phyloP scores from a whole-genome alignment of 495 filamentous ascomycete species.

The Penicillium tannophilum region DNA sequence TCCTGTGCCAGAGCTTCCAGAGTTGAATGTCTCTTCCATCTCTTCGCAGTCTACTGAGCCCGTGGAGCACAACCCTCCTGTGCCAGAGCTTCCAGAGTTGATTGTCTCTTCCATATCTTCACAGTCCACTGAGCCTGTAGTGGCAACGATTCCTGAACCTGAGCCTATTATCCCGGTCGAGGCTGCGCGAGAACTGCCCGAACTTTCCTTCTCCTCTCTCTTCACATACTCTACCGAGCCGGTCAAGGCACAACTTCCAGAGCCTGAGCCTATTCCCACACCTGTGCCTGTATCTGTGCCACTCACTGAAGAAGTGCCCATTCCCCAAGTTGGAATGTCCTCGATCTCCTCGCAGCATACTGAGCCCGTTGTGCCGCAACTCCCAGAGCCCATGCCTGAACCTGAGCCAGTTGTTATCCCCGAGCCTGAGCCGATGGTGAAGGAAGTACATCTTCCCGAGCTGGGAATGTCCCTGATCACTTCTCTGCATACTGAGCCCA shows the following conservation, averaged over 20 bases:
- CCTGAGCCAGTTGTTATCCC: constrained; percentile 31
- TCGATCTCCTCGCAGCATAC: constrained; percentile 50
- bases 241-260: constrained; percentile 13
- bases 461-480: constrained; percentile 52
- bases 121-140: constrained; percentile 31
- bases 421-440: constrained; percentile 30
- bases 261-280: constrained; percentile 15
- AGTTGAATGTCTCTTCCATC: constrained; percentile 33
- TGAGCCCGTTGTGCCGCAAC: constrained; percentile 44
- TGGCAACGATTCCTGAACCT: constrained; percentile 24
- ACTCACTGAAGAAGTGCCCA: constrained; percentile 15
- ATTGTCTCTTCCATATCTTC: constrained; percentile 31
- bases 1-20: constrained; percentile 21
- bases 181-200: constrained; percentile 9
- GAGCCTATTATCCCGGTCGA: constrained; percentile 15
- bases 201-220: constrained; percentile 16
- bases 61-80: constrained; percentile 22
- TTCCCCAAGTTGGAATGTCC: constrained; percentile 47
- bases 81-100: constrained; percentile 27
- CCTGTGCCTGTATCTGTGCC: constrained; percentile 15
- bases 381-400: constrained; percentile 32
- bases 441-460: constrained; percentile 22
- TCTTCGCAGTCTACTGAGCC: constrained; percentile 37
- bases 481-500: constrained; percentile 52
- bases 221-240: constrained; percentile 16